Evolutionary conservation across 257 asterid genomes (phyloP).

Genomic region (Lycium ferocissimum): DNA sequence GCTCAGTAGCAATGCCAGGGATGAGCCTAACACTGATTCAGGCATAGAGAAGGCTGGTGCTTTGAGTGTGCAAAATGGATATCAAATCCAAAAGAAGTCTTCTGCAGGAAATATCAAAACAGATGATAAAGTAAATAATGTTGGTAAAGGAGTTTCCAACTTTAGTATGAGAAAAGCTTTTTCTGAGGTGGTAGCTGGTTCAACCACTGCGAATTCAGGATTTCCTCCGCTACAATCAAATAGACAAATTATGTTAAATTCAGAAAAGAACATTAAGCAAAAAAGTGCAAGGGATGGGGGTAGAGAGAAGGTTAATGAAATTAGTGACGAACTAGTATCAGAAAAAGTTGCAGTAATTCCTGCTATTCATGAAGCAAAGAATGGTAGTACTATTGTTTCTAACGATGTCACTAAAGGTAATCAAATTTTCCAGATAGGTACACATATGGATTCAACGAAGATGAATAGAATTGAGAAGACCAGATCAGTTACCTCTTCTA

Average conservation of each 20-base stretch:
- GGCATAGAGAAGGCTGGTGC: constrained; percentile 46
- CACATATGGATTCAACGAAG: constrained; percentile 48
- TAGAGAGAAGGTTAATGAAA: constrained; percentile 49
- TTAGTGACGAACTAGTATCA: constrained; percentile 48
- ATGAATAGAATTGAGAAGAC: constrained; percentile 39
- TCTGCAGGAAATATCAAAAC: constrained; percentile 48
- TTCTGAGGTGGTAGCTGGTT: constrained; percentile 97
- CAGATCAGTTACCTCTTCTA: constrained; percentile 45
- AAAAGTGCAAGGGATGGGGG: constrained; percentile 41
- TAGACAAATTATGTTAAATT: constrained; percentile 55
- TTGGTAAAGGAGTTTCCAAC: constrained; percentile 56
- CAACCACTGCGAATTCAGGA: constrained; percentile 62
- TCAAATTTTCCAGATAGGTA: constrained; percentile 53
- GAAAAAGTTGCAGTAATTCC: constrained; percentile 41
- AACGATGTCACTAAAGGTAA: constrained; percentile 41
- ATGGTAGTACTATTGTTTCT: constrained; percentile 40
- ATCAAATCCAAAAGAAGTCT: constrained; percentile 44
- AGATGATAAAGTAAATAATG: constrained; percentile 43
- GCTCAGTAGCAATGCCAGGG: constrained; percentile 39
- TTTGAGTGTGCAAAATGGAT: constrained; percentile 49
- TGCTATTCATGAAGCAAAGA: constrained; percentile 41
- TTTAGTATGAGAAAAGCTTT: constrained; percentile 79
- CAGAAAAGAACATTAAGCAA: constrained; percentile 58
- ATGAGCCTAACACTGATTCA: constrained; percentile 46
- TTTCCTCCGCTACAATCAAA: constrained; percentile 82